Evolutionary conservation across 176 grass and related monocot genomes (phyloP), one percentile per base, ranked within the genome.

Genomic region (Alopecurus myosuroides): DNA sequence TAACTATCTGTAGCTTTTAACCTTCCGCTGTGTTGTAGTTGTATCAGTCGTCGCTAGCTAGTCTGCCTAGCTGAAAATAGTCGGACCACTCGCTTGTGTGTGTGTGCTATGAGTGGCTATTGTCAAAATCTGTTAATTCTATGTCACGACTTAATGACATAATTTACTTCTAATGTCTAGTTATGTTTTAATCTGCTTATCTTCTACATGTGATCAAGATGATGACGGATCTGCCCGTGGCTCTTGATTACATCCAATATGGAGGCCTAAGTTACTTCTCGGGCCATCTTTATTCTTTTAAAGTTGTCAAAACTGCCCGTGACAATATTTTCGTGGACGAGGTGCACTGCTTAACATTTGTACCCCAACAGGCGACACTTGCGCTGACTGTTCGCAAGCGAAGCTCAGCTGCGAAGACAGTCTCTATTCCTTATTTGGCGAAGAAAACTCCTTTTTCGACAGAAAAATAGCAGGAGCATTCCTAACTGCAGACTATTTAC

Each of bases 1-100:
- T 83, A 88, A 88, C 86, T 86, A 90, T 74, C 56, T 73, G 22
- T 86, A 94, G 89, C 83, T 71, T 46, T 88, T 80, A 79, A 82
- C 82, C 70, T 72, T 51, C 65, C 31, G 53, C 70, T 69, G 11
- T 84, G 46, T 80, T 74, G 82, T 84, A 78, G 77, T 65, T 53
- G 72, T 88, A 85, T 62, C 84, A 72, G 29, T 88, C 56, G 29
- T 88, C 56, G 36, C 58, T 82, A 56, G 64, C 78, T 82, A 85
- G 73, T 85, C 53, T 77, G 71, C 83, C 78, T 86, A 85, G 63
- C 52, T 78, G 73, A 73, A 84, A 90, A 83, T 78, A 78, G 88
- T 86, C 71, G 72, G 66, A 83, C 88, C 88, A 83, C 82, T 89
- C 60, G 87, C 41, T 48, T 74, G 70, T 67, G 61, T 64, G 25